Base-by-base conservation (phyloP, 495 filamentous ascomycete genomes). In the Gamarada debralockiae region DNA sequence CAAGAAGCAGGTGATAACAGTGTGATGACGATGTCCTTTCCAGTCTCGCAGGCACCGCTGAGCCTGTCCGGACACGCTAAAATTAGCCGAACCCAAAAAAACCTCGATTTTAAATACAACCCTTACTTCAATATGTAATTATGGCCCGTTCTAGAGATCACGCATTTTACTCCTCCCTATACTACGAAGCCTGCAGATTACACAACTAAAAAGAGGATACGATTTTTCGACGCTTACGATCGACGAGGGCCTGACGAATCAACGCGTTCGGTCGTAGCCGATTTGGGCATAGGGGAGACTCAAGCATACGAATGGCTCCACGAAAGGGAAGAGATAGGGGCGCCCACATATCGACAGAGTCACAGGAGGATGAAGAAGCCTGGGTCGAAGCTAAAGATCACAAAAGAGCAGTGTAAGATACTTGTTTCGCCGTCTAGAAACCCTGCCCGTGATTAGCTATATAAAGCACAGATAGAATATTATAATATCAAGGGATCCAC, bases 401-500 rank as follows among this genome's bases (percentile, higher is more conserved):
- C 48, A 17, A 42, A 51, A 40, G 20, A 25, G 15, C 17, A 3
- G 21, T 40, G 17, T 22, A 2, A 51, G n/a, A 15, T 4, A 12
- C 3, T 36, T 41, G 15, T 14, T 41, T 51, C 42, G 22, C n/a
- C n/a, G n/a, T n/a, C n/a, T n/a, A n/a, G n/a, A n/a, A n/a, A n/a
- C n/a, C n/a, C n/a, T n/a, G n/a, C 10, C 37, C n/a, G n/a, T n/a
- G 24, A 51, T 21, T 18, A 51, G 22, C 18, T 21, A 17, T 41
- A 41, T 41, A 27, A 77, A 36, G 48, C 37, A 1, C 22, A 51
- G 25, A 40, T 51, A 27, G 15, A 41, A 42, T 27, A 36, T 27
- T 17, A 41, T 22, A 41, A 51, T 2, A 13, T 51, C 10, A n/a
- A n/a, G 7, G 3, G 21, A 5, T 18, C 23, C 1, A 40, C 17